Evolutionary conservation across 2,329 filamentous ascomycete genomes (phyloP).

Genomic region (Aspergillus floridensis): DNA sequence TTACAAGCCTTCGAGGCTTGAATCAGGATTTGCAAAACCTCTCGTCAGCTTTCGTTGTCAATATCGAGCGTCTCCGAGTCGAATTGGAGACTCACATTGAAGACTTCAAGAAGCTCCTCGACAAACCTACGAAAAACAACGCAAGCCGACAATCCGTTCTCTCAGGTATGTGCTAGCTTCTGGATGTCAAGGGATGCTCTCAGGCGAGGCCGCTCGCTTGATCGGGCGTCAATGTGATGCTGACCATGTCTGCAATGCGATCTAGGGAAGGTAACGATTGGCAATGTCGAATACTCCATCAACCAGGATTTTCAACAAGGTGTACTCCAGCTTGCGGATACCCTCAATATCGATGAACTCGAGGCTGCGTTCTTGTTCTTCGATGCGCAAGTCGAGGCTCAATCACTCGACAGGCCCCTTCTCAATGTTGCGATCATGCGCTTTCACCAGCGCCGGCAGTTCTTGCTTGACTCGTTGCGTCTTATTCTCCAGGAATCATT

Average conservation of each 20-base stretch:
- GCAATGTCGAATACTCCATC: conserved; percentile 71
- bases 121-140: conserved; percentile 72
- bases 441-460: conserved; percentile 83
- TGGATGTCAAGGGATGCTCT: not conserved
- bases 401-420: conserved; percentile 67
- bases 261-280: conserved; percentile 71
- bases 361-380: conserved; percentile 76
- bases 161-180: conserved; percentile 54
- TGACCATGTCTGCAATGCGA: conserved; percentile 18
- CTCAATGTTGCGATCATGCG: conserved; percentile 78
- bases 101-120: conserved; percentile 69
- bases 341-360: conserved; percentile 84
- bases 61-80: conserved; percentile 65
- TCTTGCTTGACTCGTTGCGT: conserved; percentile 77
- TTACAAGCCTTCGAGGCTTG: conserved; percentile 77
- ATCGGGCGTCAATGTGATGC: not conserved
- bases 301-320: conserved; percentile 86
- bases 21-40: conserved; percentile 80
- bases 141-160: conserved; percentile 69
- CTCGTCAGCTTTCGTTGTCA: conserved; percentile 66
- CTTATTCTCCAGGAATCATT: conserved; percentile 70
- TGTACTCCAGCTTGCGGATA: conserved; percentile 77
- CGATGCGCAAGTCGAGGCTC: conserved; percentile 67
- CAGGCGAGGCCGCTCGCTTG: not conserved
- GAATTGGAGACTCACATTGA: conserved; percentile 65